Conservation (phyloP, 768 basidiomycete species). For the Steccherinum ochraceum region DNA sequence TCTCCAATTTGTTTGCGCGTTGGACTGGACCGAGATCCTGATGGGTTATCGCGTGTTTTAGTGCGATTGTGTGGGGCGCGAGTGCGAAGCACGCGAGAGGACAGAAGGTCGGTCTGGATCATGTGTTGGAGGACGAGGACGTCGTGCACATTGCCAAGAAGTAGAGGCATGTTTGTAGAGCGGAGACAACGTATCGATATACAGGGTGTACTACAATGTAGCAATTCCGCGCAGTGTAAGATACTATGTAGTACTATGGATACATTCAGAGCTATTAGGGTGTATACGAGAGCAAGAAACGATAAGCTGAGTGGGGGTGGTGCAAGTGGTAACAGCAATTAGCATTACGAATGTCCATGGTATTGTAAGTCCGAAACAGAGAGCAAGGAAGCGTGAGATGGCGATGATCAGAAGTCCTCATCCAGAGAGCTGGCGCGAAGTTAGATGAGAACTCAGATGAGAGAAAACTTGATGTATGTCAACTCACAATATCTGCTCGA, state of each 20-base stretch:
- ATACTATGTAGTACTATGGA: not conserved
- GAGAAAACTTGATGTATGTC: too few relatives aligned
- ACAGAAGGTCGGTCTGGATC: conserved; percentile 90
- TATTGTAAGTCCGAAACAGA: not conserved
- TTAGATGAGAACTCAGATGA: not conserved
- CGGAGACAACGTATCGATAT: not conserved
- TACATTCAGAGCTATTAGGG: not conserved
- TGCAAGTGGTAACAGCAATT: too few relatives aligned
- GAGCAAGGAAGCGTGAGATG: too few relatives aligned
- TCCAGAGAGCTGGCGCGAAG: conserved; percentile 29
- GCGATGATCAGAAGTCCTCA: conserved; percentile 38
- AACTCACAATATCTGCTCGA: conserved; percentile 30
- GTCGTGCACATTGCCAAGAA: conserved; percentile 22
- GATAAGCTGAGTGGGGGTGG: too few relatives aligned
- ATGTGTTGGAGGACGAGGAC: conserved; percentile 84
- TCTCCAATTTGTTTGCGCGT: too few relatives aligned
- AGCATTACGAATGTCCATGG: too few relatives aligned
- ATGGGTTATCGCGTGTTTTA: conserved; percentile 20
- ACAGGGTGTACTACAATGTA: not conserved
- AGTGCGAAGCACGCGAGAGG: conserved; percentile 97
- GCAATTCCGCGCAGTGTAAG: not conserved
- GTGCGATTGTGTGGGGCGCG: conserved; percentile 91
- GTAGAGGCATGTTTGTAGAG: conserved; percentile 5
- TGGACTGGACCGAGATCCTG: too few relatives aligned
- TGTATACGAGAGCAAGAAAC: too few relatives aligned